Evolutionary conservation across 805 yeast genomes (phyloP), one percentile per base, ranked within the genome.

Genomic region (Wickerhamomyces chambardii): DNA sequence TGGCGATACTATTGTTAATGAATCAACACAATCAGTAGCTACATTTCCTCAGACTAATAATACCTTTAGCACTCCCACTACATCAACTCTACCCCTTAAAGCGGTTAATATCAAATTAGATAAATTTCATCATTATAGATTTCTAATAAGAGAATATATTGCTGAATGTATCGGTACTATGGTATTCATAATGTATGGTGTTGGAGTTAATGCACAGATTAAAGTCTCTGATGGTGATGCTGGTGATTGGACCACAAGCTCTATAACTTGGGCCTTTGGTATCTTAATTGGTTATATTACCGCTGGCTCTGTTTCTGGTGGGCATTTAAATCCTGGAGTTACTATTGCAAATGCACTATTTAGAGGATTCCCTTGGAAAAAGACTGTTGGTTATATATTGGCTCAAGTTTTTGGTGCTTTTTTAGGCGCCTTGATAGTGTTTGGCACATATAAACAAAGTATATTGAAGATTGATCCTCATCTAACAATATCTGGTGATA

Each of bases 251-350:
- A 36, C 41, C 18, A 38, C 53, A 11, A 39, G 52, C 29, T 43
- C 48, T 14, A 34, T 55, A 32, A 37, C 48, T 6, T 58, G 62
- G 62, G 63, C 63, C 30, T 34, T 53, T 30, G 64, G 53, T 9
- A 56, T 55, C 17, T 52, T 54, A 56, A 31, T 55, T 27, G 64
- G 63, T 14, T 51, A 51, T 30, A 41, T 52, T 32, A 42, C 45
- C 8, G 44, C 56, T 12, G 58, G 59, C 35, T 62, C 63, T 28
- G 44, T 55, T 28, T 54, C 60, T 17, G 63, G 61, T 30, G 64
- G 63, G 17, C 63, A 58, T 35, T 41, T 58, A 29, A 58, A 59
- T 40, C 63, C 63, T 3, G 59, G 60, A 29, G 54, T 58, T 21
- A 55, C 63, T 8, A 32, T 58, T 12, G 32, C 44, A 14, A 38